phyloP scores from a whole-genome alignment of 2,329 filamentous ascomycete species.

The Ascochyta rabiei region DNA sequence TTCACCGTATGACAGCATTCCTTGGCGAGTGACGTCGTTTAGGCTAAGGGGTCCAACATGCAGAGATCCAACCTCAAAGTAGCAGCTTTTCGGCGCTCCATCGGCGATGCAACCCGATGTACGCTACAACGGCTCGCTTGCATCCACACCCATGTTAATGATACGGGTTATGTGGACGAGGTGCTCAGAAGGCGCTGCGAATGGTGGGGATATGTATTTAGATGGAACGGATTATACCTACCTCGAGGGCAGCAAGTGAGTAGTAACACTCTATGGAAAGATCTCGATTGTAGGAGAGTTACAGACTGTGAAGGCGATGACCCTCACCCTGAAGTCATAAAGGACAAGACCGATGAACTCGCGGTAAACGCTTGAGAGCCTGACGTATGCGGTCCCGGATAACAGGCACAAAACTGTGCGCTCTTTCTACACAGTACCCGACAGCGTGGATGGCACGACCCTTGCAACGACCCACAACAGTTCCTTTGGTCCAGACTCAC shows the following conservation, averaged over 20 bases:
- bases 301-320: background rate
- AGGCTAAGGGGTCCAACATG: constrained; percentile 22
- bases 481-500: background rate
- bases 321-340: background rate
- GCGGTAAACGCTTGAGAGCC: background rate
- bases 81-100: constrained; percentile 17
- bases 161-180: constrained; percentile 3
- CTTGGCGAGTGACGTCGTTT: constrained; percentile 37
- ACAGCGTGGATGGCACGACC: constrained; percentile 4
- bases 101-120: constrained; percentile 24
- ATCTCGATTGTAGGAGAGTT: background rate
- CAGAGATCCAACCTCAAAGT: constrained; percentile 11
- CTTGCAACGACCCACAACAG: background rate
- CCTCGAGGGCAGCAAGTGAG: background rate
- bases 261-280: background rate
- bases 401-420: background rate
- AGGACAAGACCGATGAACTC: background rate
- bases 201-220: background rate
- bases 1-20: constrained; percentile 29
- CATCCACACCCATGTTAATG: constrained; percentile 1
- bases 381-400: constrained; percentile 6
- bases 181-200: background rate
- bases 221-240: background rate
- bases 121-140: constrained; percentile 3
- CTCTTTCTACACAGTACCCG: background rate